Percentiles rank a stretch among this genome's conserved stretches.
phyloP scores from a whole-genome alignment of 2,329 filamentous ascomycete species.

The Fusarium duplospermum region DNA sequence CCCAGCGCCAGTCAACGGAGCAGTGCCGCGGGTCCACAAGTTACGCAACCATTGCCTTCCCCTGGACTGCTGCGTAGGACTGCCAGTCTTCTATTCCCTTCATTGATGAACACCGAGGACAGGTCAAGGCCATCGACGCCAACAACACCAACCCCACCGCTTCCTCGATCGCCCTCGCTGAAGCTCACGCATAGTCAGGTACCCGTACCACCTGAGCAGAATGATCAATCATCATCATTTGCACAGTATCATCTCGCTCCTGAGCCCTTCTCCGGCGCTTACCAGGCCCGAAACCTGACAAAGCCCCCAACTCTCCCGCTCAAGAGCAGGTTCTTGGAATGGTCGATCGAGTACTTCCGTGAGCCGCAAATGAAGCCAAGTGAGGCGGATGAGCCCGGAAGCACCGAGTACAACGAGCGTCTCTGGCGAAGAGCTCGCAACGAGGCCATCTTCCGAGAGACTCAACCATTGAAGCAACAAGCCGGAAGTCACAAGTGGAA shows the following conservation, averaged over 20 bases:
- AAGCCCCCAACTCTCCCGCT: conserved; percentile 77
- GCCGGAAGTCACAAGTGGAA: conserved; percentile 91
- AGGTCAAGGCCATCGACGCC: conserved; percentile 51
- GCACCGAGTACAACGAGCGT: conserved; percentile 94
- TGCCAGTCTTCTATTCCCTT: conserved; percentile 71
- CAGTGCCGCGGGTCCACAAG: conserved; percentile 53
- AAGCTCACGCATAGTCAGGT: conserved; percentile 57
- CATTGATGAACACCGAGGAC: conserved; percentile 65
- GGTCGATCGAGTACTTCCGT: conserved; percentile 97
- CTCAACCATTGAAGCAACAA: conserved; percentile 91
- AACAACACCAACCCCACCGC: conserved; percentile 40
- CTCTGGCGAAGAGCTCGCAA: conserved; percentile 94
- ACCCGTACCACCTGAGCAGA: conserved; percentile 75
- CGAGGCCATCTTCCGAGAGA: conserved; percentile 90
- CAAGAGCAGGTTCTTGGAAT: conserved; percentile 87
- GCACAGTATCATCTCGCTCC: conserved; percentile 81
- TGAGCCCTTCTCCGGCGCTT: conserved; percentile 83
- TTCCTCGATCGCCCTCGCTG: conserved; percentile 47
- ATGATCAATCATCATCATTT: conserved; percentile 69
- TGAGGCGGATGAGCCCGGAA: conserved; percentile 95
- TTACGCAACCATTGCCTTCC: conserved; percentile 60
- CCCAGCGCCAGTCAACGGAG: conserved; percentile 57
- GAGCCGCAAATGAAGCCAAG: conserved; percentile 98
- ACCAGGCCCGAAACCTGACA: conserved; percentile 70
- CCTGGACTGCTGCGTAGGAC: conserved; percentile 72